phyloP scores from a whole-genome alignment of 441 rosid species.

The Populus tomentosa region DNA sequence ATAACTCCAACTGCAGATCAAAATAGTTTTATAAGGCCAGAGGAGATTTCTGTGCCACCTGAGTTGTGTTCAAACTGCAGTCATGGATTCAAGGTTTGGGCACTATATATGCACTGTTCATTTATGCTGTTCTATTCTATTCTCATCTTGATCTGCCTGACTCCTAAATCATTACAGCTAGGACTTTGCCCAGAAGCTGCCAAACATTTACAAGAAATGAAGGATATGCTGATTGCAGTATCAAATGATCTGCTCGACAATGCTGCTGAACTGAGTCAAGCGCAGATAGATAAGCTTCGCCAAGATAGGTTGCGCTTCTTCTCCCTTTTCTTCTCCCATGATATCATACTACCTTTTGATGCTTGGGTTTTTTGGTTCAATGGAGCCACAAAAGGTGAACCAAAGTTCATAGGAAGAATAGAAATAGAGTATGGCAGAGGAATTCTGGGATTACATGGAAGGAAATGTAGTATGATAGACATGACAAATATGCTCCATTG shows the following conservation, averaged over 20 bases:
- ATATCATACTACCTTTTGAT: background rate
- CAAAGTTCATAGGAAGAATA: background rate
- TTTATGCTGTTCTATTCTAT: slow-evolving; percentile 17
- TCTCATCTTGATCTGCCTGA: slow-evolving; percentile 25
- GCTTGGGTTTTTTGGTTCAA: background rate
- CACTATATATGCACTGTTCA: slow-evolving; percentile 11
- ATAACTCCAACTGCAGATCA: slow-evolving; percentile 28
- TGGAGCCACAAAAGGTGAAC: background rate
- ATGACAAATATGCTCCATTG: background rate
- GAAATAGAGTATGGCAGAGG: background rate
- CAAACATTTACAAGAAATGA: slow-evolving; percentile 77
- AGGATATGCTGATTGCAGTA: slow-evolving; percentile 71
- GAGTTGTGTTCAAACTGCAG: slow-evolving; percentile 44
- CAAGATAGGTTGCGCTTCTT: slow-evolving; percentile 15
- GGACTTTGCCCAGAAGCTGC: slow-evolving; percentile 82
- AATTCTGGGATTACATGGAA: background rate
- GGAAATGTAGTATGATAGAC: background rate
- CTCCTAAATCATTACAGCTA: slow-evolving; percentile 52
- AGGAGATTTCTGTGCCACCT: too few species aligned
- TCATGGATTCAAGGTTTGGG: slow-evolving; percentile 66
- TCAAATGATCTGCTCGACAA: slow-evolving; percentile 95
- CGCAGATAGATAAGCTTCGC: slow-evolving; percentile 34
- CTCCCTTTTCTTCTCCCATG: background rate
- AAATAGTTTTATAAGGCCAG: too few species aligned
- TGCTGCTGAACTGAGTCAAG: slow-evolving; percentile 50